Evolutionary conservation across 2,329 filamentous ascomycete species (phyloP).

Genomic region (Alternaria solani): DNA sequence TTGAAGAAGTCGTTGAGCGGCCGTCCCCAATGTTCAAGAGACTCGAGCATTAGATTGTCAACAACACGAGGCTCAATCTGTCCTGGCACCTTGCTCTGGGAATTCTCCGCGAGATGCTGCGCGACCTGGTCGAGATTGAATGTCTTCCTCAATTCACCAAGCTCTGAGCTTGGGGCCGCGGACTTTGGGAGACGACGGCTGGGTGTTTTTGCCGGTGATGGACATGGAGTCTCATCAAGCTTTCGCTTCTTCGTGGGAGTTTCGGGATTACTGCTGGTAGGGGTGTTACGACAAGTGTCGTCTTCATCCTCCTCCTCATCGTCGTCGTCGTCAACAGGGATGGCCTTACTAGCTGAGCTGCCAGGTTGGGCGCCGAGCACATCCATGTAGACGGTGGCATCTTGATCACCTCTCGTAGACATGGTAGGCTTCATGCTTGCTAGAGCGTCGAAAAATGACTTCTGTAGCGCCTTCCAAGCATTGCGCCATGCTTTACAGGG

Average conservation of each 20-base stretch:
- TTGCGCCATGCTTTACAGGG: slow-evolving; percentile 53
- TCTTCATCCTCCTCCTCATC: not conserved
- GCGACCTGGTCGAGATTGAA: slow-evolving; percentile 46
- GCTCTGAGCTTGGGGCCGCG: not conserved
- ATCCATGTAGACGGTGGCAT: slow-evolving; percentile 20
- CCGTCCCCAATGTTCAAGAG: slow-evolving; percentile 41
- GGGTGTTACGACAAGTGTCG: not conserved
- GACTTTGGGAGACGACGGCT: not conserved
- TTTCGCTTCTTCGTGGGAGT: slow-evolving; percentile 48
- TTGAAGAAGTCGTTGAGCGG: slow-evolving; percentile 41
- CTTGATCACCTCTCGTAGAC: slow-evolving; percentile 12
- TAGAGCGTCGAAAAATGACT: slow-evolving; percentile 60
- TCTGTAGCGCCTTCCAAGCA: slow-evolving; percentile 56
- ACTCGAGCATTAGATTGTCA: slow-evolving; percentile 16
- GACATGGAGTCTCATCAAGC: slow-evolving; percentile 12
- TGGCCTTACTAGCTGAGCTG: slow-evolving; percentile 21
- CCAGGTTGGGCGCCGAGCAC: slow-evolving; percentile 13
- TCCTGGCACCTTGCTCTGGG: slow-evolving; percentile 41
- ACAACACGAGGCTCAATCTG: slow-evolving; percentile 30
- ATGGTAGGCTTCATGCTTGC: slow-evolving; percentile 39
- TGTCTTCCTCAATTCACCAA: slow-evolving; percentile 5
- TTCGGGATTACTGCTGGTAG: not conserved
- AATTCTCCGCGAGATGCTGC: slow-evolving; percentile 32
- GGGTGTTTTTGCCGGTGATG: slow-evolving; percentile 8
- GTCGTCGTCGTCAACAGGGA: slow-evolving; percentile 13